A percentile compares a stretch with the other conserved stretches of the same genome.
phyloP scores from a whole-genome alignment of 768 basidiomycete species.

The Calocybe indica region DNA sequence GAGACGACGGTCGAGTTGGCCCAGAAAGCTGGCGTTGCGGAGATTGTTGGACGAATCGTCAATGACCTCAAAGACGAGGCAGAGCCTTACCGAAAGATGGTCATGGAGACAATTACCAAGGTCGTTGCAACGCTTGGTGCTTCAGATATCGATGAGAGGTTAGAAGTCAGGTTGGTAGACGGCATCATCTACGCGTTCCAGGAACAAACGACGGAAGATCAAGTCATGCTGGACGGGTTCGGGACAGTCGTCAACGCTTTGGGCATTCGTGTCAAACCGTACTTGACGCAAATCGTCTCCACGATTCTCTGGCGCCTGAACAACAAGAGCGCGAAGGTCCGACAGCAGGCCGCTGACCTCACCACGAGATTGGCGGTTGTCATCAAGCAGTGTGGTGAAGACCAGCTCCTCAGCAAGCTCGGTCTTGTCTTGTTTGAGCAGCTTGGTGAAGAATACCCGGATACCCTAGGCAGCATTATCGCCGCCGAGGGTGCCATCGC shows the following conservation, averaged over 20 bases:
- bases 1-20: constrained; percentile 99
- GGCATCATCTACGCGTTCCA: constrained; percentile 99
- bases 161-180: constrained; percentile 92
- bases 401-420: constrained; percentile 90
- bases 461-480: constrained; percentile 98
- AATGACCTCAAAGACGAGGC: constrained; percentile 91
- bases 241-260: constrained; percentile 97
- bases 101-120: constrained; percentile 99
- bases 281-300: constrained; percentile 97
- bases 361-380: constrained; percentile 94
- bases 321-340: constrained; percentile 99
- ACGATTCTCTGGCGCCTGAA: constrained; percentile 98
- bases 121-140: constrained; percentile 91
- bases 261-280: constrained; percentile 94
- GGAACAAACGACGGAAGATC: constrained; percentile 98
- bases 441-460: constrained; percentile 98
- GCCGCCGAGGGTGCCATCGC: constrained; percentile 98
- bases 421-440: constrained; percentile 98
- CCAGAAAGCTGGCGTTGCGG: constrained; percentile 93
- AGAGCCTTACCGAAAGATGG: constrained; percentile 96
- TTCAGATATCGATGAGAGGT: constrained; percentile 94
- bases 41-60: constrained; percentile 85
- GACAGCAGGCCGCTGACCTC: constrained; percentile 98
- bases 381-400: constrained; percentile 98
- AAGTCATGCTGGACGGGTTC: constrained; percentile 98